A percentile compares a stretch with the other conserved stretches of the same genome.
phyloP scores from a whole-genome alignment of 441 rosid genomes.

The Flueggea neowawraea region DNA sequence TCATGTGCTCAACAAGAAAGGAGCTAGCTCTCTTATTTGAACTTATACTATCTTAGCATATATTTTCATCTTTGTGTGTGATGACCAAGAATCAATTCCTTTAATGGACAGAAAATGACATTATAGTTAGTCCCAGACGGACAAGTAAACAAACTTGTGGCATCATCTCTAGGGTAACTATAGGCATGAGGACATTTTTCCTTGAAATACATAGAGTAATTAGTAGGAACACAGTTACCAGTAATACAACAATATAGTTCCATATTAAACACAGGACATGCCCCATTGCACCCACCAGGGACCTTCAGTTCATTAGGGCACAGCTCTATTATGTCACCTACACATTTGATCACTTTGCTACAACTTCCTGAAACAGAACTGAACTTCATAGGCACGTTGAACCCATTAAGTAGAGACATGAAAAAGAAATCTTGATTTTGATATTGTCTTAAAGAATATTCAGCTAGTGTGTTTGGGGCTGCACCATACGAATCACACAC shows the following conservation, averaged over 20 bases:
- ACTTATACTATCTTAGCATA: no score
- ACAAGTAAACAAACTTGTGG: constrained; percentile 44
- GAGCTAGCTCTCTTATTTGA: no score
- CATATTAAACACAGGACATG: constrained; percentile 35
- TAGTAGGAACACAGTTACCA: constrained; percentile 23
- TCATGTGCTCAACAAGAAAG: no score
- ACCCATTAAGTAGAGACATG: constrained; percentile 44
- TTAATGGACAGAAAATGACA: constrained; percentile 21
- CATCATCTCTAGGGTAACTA: constrained; percentile 52
- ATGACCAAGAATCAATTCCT: no score
- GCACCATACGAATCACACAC: constrained; percentile 31
- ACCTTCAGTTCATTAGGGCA: constrained; percentile 38
- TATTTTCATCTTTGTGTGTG: no score
- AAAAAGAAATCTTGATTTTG: constrained; percentile 33
- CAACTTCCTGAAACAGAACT: constrained; percentile 23
- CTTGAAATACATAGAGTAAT: constrained; percentile 35
- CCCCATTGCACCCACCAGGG: constrained; percentile 45
- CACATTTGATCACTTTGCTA: constrained; percentile 28
- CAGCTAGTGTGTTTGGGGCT: constrained; percentile 44
- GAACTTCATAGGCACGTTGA: constrained; percentile 50
- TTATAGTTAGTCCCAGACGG: constrained; percentile 28
- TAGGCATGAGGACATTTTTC: constrained; percentile 39
- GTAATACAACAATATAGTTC: constrained; percentile 39
- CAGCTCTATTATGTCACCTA: constrained; percentile 31
- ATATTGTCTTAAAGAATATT: constrained; percentile 37